Evolutionary conservation across 1,284 basidiomycete species (phyloP).

Genomic region (Tilletia walkeri): DNA sequence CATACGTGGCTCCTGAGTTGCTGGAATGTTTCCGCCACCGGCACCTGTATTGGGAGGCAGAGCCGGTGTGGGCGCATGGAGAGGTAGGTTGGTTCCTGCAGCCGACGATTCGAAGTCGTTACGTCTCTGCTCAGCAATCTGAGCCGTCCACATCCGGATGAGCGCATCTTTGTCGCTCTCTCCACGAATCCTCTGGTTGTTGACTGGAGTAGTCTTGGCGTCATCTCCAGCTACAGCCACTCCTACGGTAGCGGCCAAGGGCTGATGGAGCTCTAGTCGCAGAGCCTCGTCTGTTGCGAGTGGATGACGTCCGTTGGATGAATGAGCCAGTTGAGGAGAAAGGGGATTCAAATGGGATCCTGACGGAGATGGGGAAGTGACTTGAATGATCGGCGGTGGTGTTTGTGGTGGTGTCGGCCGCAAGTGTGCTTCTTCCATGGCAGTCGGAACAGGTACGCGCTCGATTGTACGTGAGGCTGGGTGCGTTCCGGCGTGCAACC

Average conservation of each 20-base stretch:
- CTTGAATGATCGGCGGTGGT: background rate
- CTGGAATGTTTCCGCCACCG: too few relatives aligned
- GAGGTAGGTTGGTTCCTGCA: too few relatives aligned
- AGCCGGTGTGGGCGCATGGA: too few relatives aligned
- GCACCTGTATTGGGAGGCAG: too few relatives aligned
- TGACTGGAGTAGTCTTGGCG: background rate
- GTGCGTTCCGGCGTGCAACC: too few relatives aligned
- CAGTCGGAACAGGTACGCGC: background rate
- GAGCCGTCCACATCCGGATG: constrained; percentile 14
- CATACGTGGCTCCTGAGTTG: background rate
- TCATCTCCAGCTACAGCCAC: background rate
- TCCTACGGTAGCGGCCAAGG: background rate
- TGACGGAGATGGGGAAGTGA: too few relatives aligned
- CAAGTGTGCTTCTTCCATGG: too few relatives aligned
- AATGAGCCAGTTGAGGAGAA: background rate
- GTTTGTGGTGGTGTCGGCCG: background rate
- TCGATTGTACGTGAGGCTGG: background rate
- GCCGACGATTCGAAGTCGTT: background rate
- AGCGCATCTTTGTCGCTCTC: constrained; percentile 15
- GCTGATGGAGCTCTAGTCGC: background rate
- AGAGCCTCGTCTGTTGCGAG: constrained; percentile 15
- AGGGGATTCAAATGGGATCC: background rate
- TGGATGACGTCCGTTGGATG: constrained; percentile 1
- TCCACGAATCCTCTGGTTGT: background rate
- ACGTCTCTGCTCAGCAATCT: background rate